Percentiles rank a stretch among this genome's conserved stretches.
These are phyloP conservation scores for Rosa multiflora DNA, from an alignment of 306 rosid genomes.

Conservation along the genomic window DNA sequence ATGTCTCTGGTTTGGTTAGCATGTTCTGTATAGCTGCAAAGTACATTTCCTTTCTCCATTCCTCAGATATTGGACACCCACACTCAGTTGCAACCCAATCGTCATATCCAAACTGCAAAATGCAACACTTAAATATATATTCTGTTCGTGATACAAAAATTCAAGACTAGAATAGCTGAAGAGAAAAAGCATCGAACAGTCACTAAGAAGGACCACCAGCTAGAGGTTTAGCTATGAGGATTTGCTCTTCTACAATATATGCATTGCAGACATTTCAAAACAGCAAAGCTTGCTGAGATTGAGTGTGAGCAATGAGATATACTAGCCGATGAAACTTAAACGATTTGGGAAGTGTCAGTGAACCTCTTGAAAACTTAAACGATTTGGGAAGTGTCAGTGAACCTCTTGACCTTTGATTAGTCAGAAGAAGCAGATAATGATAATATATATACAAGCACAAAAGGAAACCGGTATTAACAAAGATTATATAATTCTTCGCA, in stretches of 20 bases:
- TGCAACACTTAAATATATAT: neutral
- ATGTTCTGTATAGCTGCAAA: constrained; percentile 28
- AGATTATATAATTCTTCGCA: neutral
- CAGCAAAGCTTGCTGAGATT: neutral
- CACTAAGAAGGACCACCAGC: neutral
- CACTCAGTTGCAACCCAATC: constrained; percentile 68
- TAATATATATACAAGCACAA: neutral
- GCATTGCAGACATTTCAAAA: neutral
- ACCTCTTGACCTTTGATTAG: neutral
- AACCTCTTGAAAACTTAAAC: neutral
- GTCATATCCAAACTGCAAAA: constrained; percentile 59
- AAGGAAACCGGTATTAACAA: neutral
- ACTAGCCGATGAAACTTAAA: neutral
- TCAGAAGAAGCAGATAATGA: neutral
- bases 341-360: neutral
- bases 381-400: neutral
- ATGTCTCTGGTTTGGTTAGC: constrained; percentile 40
- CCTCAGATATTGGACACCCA: constrained; percentile 46
- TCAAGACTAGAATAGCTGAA: neutral
- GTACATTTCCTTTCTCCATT: constrained; percentile 72
- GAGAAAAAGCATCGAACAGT: neutral
- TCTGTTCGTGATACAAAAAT: neutral
- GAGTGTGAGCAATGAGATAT: neutral
- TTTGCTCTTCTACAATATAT: neutral
- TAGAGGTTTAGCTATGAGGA: neutral